These are phyloP conservation scores for Nepenthes alata DNA, from an alignment of 179 eudicot genomes.

Conservation along the genomic window DNA sequence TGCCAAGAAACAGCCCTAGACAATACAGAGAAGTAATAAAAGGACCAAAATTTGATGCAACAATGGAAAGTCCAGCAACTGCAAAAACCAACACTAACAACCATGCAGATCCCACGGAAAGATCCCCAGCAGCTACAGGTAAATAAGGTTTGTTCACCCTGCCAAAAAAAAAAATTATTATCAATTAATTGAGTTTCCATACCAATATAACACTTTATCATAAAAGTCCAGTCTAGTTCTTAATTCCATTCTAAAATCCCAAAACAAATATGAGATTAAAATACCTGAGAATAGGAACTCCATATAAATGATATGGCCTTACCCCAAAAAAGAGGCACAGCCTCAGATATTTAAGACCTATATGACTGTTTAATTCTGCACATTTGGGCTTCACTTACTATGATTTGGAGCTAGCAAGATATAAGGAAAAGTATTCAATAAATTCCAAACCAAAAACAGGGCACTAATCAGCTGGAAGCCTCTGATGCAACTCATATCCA, in stretches of 20 bases:
- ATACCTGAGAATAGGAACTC: too few relatives aligned
- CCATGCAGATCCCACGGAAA: slow-evolving; percentile 93
- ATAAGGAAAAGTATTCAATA: neutral
- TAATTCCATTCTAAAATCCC: too few relatives aligned
- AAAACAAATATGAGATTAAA: too few relatives aligned
- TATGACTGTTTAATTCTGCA: neutral
- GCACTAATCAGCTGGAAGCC: too few relatives aligned
- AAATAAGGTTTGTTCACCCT: slow-evolving; percentile 98
- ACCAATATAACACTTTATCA: neutral
- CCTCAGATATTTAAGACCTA: neutral
- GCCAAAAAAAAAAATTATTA: slow-evolving; percentile 15
- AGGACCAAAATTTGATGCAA: slow-evolving; percentile 74
- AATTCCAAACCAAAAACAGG: too few relatives aligned
- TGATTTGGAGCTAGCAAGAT: neutral
- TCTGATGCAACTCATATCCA: too few relatives aligned
- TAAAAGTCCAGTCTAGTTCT: neutral
- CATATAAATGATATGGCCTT: neutral
- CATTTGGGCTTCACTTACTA: slow-evolving; percentile 1
- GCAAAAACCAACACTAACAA: slow-evolving; percentile 70
- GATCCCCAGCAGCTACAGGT: slow-evolving; percentile 99
- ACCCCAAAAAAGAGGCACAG: neutral
- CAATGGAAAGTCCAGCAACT: slow-evolving; percentile 56
- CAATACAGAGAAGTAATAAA: slow-evolving; percentile 81
- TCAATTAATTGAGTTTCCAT: neutral
- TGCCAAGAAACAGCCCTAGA: slow-evolving; percentile 91